A percentile compares a stretch with the other conserved stretches of the same genome.
phyloP scores from a whole-genome alignment of 768 basidiomycete species.

The Pleurotus cornucopiae region DNA sequence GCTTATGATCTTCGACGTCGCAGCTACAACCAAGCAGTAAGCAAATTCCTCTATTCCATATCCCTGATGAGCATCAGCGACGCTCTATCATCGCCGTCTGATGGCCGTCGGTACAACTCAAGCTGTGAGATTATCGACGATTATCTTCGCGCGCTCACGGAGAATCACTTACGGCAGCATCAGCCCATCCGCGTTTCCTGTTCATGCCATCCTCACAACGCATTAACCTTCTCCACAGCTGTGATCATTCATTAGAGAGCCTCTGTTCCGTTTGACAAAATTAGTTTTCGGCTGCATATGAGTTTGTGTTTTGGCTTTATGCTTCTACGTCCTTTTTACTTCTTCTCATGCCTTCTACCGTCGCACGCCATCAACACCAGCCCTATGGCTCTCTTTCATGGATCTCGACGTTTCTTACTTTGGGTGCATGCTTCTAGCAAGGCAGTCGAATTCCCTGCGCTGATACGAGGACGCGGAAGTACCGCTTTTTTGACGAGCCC shows the following conservation, averaged over 20 bases:
- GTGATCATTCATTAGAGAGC: background rate
- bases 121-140: too few relatives aligned
- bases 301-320: conserved; percentile 4
- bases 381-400: background rate
- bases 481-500: background rate
- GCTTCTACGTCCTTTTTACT: conserved; percentile 7
- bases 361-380: conserved; percentile 8
- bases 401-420: conserved; percentile 9
- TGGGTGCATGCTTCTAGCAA: conserved; percentile 1
- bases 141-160: too few relatives aligned
- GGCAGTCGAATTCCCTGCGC: background rate
- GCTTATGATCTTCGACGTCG: too few relatives aligned
- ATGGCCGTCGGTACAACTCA: too few relatives aligned
- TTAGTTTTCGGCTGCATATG: background rate
- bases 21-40: too few relatives aligned
- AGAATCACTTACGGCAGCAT: too few relatives aligned
- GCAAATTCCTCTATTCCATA: too few relatives aligned
- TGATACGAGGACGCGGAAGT: background rate
- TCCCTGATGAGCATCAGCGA: too few relatives aligned
- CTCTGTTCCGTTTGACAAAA: background rate
- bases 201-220: too few relatives aligned
- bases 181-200: too few relatives aligned
- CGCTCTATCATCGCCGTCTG: too few relatives aligned
- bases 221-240: background rate
- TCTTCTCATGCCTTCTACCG: conserved; percentile 5